Percentiles rank a stretch among this genome's conserved stretches.
Conservation (phyloP, 352 stramenopile species). For the Phytophthora cajani region DNA sequence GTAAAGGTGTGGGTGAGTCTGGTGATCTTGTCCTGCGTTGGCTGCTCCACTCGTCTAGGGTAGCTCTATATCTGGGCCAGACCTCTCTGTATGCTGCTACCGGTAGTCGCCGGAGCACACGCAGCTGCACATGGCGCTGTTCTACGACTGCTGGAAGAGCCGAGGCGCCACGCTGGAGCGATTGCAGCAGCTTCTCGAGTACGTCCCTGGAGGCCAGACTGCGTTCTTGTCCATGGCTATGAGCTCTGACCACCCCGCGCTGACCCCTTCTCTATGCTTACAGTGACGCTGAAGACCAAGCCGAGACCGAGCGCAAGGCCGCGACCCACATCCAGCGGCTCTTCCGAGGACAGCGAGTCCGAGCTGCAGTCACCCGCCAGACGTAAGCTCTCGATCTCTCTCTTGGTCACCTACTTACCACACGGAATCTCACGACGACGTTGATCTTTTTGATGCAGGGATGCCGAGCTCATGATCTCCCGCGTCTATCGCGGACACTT, state of each 20-base stretch:
- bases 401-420: not conserved
- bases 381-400: constrained; percentile 23
- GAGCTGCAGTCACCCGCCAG: constrained; percentile 43
- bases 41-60: not conserved
- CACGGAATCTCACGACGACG: not conserved
- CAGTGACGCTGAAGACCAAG: constrained; percentile 59
- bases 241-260: constrained; percentile 1
- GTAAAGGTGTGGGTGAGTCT: constrained; percentile 2
- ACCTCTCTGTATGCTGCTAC: not conserved
- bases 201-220: constrained; percentile 7
- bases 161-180: constrained; percentile 51
- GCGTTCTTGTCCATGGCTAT: not conserved
- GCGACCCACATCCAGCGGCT: constrained; percentile 68
- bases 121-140: constrained; percentile 55
- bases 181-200: constrained; percentile 62
- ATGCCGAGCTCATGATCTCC: constrained; percentile 59
- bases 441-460: constrained; percentile 26
- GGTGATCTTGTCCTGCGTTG: constrained; percentile 3
- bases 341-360: constrained; percentile 63
- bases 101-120: constrained; percentile 1
- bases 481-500: constrained; percentile 70
- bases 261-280: constrained; percentile 23
- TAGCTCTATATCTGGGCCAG: constrained; percentile 21
- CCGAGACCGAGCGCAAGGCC: constrained; percentile 44
- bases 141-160: constrained; percentile 69